Percentiles rank a stretch among this genome's conserved stretches.
Evolutionary conservation across 2,329 filamentous ascomycete genomes (phyloP).

Genomic region (Cladosporium sp.): DNA sequence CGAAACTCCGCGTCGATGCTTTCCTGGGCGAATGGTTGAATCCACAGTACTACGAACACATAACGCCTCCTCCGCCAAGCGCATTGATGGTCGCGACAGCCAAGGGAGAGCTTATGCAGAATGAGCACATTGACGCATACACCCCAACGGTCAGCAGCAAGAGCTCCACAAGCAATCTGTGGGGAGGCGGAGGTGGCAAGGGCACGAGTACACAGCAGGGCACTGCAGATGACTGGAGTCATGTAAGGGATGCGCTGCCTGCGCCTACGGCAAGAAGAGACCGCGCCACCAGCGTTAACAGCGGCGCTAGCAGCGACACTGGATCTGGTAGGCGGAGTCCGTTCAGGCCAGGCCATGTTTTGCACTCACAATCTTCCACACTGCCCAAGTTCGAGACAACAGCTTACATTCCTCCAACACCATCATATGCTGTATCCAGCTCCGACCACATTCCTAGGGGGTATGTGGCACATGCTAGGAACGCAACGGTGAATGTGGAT

Average conservation of each 20-base stretch:
- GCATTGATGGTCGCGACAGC: conserved; percentile 84
- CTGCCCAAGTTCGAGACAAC: conserved; percentile 34
- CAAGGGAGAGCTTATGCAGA: conserved; percentile 81
- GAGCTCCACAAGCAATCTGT: conserved; percentile 40
- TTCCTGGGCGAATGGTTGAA: conserved; percentile 96
- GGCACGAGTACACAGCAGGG: conserved; percentile 19
- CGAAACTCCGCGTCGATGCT: conserved; percentile 78
- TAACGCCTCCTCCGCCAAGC: conserved; percentile 83
- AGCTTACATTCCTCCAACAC: conserved; percentile 72
- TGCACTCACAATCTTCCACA: conserved; percentile 30
- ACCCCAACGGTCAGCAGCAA: conserved; percentile 41
- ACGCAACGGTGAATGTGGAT: conserved; percentile 83
- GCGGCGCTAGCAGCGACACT: conserved; percentile 28
- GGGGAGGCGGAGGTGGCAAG: conserved; percentile 45
- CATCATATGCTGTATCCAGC: conserved; percentile 78
- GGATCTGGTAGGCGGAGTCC: conserved; percentile 30
- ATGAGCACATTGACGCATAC: conserved; percentile 60
- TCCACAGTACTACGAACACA: conserved; percentile 88
- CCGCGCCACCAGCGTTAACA: conserved; percentile 47
- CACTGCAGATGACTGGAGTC: conserved; percentile 32
- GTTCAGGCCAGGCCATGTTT: conserved; percentile 27
- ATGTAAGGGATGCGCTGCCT: conserved; percentile 29
- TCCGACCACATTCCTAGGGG: conserved; percentile 81
- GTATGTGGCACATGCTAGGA: conserved; percentile 85
- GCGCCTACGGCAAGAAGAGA: conserved; percentile 45